Evolutionary conservation across 306 rosid species (phyloP).

Genomic region (Coriaria nepalensis): DNA sequence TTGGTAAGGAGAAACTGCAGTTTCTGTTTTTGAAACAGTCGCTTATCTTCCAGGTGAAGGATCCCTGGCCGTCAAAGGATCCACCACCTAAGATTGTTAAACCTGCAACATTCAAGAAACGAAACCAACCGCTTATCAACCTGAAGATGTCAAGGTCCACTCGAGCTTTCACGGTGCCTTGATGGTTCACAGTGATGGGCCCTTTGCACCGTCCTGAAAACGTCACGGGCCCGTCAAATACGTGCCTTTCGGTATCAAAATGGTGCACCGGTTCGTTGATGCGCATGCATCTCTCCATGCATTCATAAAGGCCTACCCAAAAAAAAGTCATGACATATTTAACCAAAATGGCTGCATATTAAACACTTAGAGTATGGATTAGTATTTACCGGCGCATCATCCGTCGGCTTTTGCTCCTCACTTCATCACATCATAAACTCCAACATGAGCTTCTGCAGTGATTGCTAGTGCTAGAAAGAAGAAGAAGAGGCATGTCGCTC

Average conservation of each 20-base stretch:
- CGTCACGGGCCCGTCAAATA: constrained; percentile 31
- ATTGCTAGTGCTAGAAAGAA: too few relatives aligned
- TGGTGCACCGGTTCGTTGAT: constrained; percentile 19
- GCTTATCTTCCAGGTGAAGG: constrained; percentile 21
- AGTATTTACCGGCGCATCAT: constrained; percentile 7
- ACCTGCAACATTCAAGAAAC: constrained; percentile 20
- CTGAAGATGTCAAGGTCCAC: constrained; percentile 33
- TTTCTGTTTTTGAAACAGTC: constrained; percentile 10
- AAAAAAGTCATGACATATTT: background rate
- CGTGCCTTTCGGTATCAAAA: constrained; percentile 43
- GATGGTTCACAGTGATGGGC: constrained; percentile 34
- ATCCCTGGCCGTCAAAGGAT: constrained; percentile 64
- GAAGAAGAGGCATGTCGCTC: too few relatives aligned
- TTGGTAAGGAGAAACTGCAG: constrained; percentile 27
- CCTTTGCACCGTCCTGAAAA: constrained; percentile 57
- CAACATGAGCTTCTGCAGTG: background rate
- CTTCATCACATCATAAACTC: constrained; percentile 4
- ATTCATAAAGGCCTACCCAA: constrained; percentile 44
- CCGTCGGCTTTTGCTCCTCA: constrained; percentile 7
- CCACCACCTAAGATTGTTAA: constrained; percentile 39
- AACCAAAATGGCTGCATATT: background rate
- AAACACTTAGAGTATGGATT: background rate
- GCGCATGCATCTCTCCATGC: constrained; percentile 65
- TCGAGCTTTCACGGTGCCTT: constrained; percentile 31
- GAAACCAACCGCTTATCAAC: constrained; percentile 45